Evolutionary conservation across 495 filamentous ascomycete genomes (phyloP).

Genomic region (Hyaloscypha variabilis): DNA sequence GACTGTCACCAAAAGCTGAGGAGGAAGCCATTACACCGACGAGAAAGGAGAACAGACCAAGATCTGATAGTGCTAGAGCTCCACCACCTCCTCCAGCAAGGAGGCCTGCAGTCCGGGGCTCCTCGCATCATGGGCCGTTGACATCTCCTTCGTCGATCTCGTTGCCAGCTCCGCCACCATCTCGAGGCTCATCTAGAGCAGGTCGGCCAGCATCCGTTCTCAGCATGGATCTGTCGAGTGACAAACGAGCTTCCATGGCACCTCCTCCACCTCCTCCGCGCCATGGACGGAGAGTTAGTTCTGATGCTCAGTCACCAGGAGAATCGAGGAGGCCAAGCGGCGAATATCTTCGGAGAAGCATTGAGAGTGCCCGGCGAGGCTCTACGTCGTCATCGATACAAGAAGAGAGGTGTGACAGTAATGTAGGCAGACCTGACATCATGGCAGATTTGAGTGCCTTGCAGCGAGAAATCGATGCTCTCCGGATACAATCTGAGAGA

Average conservation of each 20-base stretch:
- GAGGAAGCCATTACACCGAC: slow-evolving; percentile 27
- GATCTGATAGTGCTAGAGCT: slow-evolving; percentile 20
- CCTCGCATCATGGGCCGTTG: slow-evolving; percentile 14
- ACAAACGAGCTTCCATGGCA: slow-evolving; percentile 25
- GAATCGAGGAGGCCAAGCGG: slow-evolving; percentile 25
- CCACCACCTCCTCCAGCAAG: slow-evolving; percentile 32
- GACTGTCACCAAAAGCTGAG: slow-evolving; percentile 31
- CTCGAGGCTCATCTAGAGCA: slow-evolving; percentile 19
- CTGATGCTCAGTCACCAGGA: slow-evolving; percentile 18
- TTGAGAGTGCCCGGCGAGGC: slow-evolving; percentile 23
- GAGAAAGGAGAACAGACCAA: slow-evolving; percentile 6
- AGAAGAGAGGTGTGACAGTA: slow-evolving; percentile 12
- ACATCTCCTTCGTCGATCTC: slow-evolving; percentile 21
- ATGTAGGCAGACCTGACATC: slow-evolving; percentile 23
- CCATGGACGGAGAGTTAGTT: slow-evolving; percentile 22
- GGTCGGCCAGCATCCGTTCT: slow-evolving; percentile 26
- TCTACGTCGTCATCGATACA: slow-evolving; percentile 23
- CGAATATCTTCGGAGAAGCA: slow-evolving; percentile 22
- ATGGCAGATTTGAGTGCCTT: slow-evolving; percentile 31
- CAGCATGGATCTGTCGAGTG: slow-evolving; percentile 27
- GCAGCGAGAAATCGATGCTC: slow-evolving; percentile 33
- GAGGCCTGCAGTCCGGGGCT: slow-evolving; percentile 8
- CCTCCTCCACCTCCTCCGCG: slow-evolving; percentile 33
- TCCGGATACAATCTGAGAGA: slow-evolving; percentile 19
- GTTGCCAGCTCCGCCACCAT: slow-evolving; percentile 27